Evolutionary conservation across 108 stramenopile genomes (phyloP).

Genomic region (Bacterosira constricta): DNA sequence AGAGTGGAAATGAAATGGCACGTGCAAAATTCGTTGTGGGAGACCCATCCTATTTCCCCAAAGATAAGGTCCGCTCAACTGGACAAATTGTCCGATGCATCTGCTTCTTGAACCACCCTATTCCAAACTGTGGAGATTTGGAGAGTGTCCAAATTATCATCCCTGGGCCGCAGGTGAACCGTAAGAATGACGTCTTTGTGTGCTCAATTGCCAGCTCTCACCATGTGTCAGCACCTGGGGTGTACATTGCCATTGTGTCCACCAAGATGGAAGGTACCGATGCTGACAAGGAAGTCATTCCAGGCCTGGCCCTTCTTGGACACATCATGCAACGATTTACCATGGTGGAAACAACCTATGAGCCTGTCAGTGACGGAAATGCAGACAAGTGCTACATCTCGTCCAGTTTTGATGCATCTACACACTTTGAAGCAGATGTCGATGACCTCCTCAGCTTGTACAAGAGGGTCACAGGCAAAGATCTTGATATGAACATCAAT

Average conservation of each 20-base stretch:
- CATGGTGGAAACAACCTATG: constrained; percentile 86
- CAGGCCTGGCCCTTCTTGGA: constrained; percentile 92
- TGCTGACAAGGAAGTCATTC: constrained; percentile 93
- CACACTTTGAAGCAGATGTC: constrained; percentile 96
- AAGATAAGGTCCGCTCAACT: constrained; percentile 77
- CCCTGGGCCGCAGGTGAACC: constrained; percentile 94
- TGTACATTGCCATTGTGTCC: constrained; percentile 97
- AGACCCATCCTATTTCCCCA: constrained; percentile 96
- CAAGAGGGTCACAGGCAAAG: constrained; percentile 95
- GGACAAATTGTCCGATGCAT: constrained; percentile 96
- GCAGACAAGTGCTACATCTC: constrained; percentile 95
- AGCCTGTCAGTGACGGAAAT: constrained; percentile 88
- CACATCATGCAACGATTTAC: constrained; percentile 94
- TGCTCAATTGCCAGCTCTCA: constrained; percentile 82
- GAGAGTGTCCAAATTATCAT: constrained; percentile 98
- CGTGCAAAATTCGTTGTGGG: constrained; percentile 97
- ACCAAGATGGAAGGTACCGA: constrained; percentile 92
- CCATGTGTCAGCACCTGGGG: constrained; percentile 83
- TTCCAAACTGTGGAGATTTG: constrained; percentile 87
- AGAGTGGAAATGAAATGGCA: constrained; percentile 92
- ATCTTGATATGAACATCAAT: constrained; percentile 94
- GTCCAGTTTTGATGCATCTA: constrained; percentile 96
- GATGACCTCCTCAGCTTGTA: constrained; percentile 91
- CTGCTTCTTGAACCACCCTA: constrained; percentile 97
- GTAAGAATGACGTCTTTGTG: constrained; percentile 97